Evolutionary conservation across 1,284 basidiomycete genomes (phyloP).

Genomic region (Pseudozyma tsukubaensis): DNA sequence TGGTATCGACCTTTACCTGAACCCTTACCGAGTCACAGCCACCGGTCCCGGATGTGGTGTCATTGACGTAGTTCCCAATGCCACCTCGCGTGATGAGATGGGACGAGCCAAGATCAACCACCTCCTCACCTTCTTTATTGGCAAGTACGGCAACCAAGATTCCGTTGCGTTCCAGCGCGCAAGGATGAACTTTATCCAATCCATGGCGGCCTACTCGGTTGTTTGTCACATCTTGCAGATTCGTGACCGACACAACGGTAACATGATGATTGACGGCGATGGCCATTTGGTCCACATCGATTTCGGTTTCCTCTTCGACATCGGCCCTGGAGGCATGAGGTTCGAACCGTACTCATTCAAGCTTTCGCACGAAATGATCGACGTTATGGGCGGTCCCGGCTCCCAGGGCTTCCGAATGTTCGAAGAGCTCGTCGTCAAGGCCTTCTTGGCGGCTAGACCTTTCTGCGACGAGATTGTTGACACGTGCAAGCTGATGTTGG

Average conservation of each 20-base stretch:
- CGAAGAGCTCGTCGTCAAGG: slow-evolving; percentile 92
- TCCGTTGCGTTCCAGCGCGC: slow-evolving; percentile 91
- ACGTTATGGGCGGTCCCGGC: slow-evolving; percentile 93
- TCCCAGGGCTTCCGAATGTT: slow-evolving; percentile 94
- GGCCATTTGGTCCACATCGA: slow-evolving; percentile 97
- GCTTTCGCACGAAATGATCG: slow-evolving; percentile 96
- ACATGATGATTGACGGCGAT: slow-evolving; percentile 98
- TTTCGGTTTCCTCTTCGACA: slow-evolving; percentile 98
- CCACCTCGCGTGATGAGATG: slow-evolving; percentile 99
- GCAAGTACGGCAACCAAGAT: slow-evolving; percentile 91
- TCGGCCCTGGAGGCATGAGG: slow-evolving; percentile 73
- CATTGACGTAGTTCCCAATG: slow-evolving; percentile 97
- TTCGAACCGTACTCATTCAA: slow-evolving; percentile 82
- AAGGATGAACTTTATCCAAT: slow-evolving; percentile 95
- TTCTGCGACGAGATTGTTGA: slow-evolving; percentile 89
- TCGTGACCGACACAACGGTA: slow-evolving; percentile 97
- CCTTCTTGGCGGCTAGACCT: slow-evolving; percentile 92
- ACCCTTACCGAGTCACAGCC: slow-evolving; percentile 95
- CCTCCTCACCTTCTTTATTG: slow-evolving; percentile 91
- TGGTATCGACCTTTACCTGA: slow-evolving; percentile 90
- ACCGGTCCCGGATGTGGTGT: slow-evolving; percentile 98
- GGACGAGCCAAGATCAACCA: slow-evolving; percentile 98
- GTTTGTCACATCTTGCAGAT: slow-evolving; percentile 97
- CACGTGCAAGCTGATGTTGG: slow-evolving; percentile 91
- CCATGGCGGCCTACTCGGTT: slow-evolving; percentile 99